Evolutionary conservation across 306 rosid genomes (phyloP).

Genomic region (Erythrophleum fordii): DNA sequence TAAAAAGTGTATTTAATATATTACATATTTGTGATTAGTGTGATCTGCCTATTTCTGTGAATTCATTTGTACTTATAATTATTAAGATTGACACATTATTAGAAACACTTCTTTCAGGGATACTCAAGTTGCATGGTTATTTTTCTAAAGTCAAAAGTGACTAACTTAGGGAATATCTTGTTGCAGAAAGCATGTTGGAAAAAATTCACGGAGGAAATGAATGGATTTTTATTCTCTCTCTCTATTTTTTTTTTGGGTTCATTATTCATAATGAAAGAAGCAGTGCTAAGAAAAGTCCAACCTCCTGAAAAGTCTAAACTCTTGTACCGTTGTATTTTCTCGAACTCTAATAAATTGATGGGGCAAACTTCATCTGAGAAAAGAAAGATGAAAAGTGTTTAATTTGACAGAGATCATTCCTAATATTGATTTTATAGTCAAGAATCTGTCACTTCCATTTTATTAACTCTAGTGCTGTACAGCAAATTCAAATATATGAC

Average conservation of each 20-base stretch:
- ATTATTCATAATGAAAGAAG: too few species aligned
- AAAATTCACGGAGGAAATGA: background rate
- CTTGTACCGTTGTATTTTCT: too few species aligned
- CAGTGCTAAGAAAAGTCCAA: too few species aligned
- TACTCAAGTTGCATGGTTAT: slow-evolving; percentile 9
- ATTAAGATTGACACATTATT: background rate
- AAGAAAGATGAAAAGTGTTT: background rate
- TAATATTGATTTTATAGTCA: background rate
- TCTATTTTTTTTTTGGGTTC: too few species aligned
- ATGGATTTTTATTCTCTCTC: background rate
- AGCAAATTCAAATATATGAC: background rate
- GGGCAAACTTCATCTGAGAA: background rate
- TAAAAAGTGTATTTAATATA: too few species aligned
- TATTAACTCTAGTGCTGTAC: background rate
- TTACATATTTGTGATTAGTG: too few species aligned
- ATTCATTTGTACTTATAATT: background rate
- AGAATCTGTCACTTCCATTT: background rate
- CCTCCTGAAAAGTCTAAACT: too few species aligned
- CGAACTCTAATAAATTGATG: too few species aligned
- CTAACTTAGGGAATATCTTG: slow-evolving; percentile 15
- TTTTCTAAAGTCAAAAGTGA: slow-evolving; percentile 7
- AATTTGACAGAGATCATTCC: background rate
- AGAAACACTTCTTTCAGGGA: background rate
- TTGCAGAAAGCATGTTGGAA: background rate
- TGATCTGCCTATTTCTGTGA: background rate